Percentiles rank a stretch among this genome's conserved stretches.
These are phyloP conservation scores for Terana coerulea DNA, from an alignment of 768 basidiomycete genomes.

Conservation along the genomic window DNA sequence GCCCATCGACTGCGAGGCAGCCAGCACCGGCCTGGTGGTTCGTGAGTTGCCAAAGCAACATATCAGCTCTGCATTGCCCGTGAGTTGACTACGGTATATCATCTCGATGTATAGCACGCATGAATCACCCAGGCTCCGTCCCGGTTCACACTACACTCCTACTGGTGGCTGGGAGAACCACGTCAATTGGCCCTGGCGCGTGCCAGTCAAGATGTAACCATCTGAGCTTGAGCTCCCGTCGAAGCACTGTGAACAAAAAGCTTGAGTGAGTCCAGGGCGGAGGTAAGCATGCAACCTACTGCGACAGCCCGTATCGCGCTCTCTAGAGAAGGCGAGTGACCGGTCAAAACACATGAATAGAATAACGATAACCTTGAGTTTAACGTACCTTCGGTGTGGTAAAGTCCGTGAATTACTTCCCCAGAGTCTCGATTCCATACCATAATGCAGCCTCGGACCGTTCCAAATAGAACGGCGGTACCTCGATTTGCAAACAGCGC, in stretches of 20 bases:
- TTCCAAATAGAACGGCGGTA: constrained; percentile 55
- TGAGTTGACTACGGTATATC: background rate
- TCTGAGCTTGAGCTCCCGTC: constrained; percentile 35
- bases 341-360: background rate
- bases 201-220: constrained; percentile 53
- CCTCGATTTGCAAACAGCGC: constrained; percentile 52
- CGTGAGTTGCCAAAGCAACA: constrained; percentile 4
- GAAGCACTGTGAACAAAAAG: constrained; percentile 33
- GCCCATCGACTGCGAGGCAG: background rate
- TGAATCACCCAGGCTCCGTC: background rate
- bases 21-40: too few relatives aligned
- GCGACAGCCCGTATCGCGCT: constrained; percentile 31
- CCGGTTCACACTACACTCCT: constrained; percentile 2
- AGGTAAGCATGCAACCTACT: constrained; percentile 22
- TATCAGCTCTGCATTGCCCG: background rate
- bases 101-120: background rate
- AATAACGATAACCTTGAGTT: background rate
- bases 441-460: constrained; percentile 48
- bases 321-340: constrained; percentile 20
- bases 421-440: constrained; percentile 61
- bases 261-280: too few relatives aligned
- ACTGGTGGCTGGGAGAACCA: constrained; percentile 38
- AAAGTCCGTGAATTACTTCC: constrained; percentile 52
- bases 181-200: constrained; percentile 47
- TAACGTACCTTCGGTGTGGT: constrained; percentile 57